Conservation (phyloP, 768 basidiomycete genomes). For the Daedaleopsis sinensis region DNA sequence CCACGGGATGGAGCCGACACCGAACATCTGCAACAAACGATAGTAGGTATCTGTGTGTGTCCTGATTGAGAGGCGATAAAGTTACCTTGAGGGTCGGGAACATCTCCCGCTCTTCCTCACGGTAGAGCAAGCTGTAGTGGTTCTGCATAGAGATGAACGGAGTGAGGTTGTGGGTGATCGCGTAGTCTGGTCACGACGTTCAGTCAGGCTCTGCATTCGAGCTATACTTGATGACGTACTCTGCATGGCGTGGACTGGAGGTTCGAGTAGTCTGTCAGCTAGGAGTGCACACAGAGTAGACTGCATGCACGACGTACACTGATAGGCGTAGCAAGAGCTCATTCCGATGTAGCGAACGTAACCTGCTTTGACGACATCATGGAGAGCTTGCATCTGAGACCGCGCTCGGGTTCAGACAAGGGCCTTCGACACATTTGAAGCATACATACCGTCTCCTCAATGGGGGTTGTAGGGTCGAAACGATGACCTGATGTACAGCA, state of each 20-base stretch:
- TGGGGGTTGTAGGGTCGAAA: conserved; percentile 40
- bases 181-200: conserved; percentile 36
- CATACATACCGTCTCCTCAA: conserved; percentile 38
- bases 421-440: neutral
- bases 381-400: conserved; percentile 24
- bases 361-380: conserved; percentile 49
- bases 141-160: conserved; percentile 71
- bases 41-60: neutral
- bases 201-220: neutral
- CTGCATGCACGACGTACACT: conserved; percentile 25
- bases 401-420: too few relatives aligned
- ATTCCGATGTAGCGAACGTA: conserved; percentile 46
- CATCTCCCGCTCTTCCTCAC: conserved; percentile 65
- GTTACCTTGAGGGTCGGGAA: conserved; percentile 47
- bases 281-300: neutral
- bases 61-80: neutral
- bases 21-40: conserved; percentile 24
- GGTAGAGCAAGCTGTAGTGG: conserved; percentile 56
- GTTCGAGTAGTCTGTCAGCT: neutral
- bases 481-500: conserved; percentile 23
- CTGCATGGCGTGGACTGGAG: conserved; percentile 36
- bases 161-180: conserved; percentile 40
- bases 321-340: conserved; percentile 40
- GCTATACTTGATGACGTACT: conserved; percentile 16
- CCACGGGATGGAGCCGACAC: conserved; percentile 41